Evolutionary conservation across 2,329 filamentous ascomycete species (phyloP), one percentile per base, ranked within the genome.

Genomic region (Didymella segeticola): DNA sequence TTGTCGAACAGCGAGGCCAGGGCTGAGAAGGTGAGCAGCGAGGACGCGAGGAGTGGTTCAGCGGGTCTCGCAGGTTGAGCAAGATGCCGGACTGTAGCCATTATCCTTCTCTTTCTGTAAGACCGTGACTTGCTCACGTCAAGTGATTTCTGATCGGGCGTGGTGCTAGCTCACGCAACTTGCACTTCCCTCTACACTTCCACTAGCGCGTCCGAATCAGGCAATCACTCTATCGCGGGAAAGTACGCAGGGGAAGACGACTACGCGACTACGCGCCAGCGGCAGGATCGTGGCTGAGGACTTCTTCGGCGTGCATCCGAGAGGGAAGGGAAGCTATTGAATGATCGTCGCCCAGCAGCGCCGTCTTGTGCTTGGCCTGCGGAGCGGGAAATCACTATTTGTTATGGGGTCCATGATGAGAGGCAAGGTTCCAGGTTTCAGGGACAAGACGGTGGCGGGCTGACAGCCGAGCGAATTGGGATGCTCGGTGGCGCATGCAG

Each of bases 331-430:
- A 17, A 41, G 34, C 48, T 47, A 46, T 53, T 12, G 43, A 36
- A 36, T 30, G 49, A 53, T 53, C 49, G 42, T 34, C 49, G 49
- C 31, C 39, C 26, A 51, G 48, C 22, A 42, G 22, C 22, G 41
- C 25, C 27, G 9, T 34, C 36, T 31, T 26, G 19, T 36, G 20
- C 34, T 53, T 42, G 49, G 43, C 42, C 41, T n/a, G 12, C 11
- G 23, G 11, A 20, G 43, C 34, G 17, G 33, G 25, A n/a, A 38
- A n/a, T n/a, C n/a, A n/a, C n/a, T n/a, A n/a, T n/a, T 17, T 10
- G 14, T 25, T 39, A n/a, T n/a, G 33, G 39, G 38, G 6, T 45
- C 22, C 29, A 22, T 47, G 49, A 47, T 41, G 48, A 33, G 34
- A 41, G 3, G 49, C 36, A 52, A 47, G 49, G 42, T 41, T 42